Evolutionary conservation across 2,329 filamentous ascomycete species (phyloP), one percentile per base, ranked within the genome.

Genomic region (Penicillium griseofulvum): DNA sequence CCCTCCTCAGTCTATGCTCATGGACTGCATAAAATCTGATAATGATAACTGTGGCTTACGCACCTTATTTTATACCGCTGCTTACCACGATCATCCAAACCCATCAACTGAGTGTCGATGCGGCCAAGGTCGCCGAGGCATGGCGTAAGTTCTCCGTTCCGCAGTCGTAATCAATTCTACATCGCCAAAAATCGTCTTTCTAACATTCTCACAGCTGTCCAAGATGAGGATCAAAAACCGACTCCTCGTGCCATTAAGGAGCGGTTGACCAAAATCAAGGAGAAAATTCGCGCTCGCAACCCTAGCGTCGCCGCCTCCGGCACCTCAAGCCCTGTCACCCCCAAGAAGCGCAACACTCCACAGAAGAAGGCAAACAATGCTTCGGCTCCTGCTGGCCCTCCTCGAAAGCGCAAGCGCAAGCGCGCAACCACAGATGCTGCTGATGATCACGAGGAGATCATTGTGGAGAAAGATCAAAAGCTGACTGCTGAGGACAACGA

Each of bases 341-440:
- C 49, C 0, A 44, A 36, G 14, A 51, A 51, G 22, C 29, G 22
- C 2, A n/a, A n/a, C n/a, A 5, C 22, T 4, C 22, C 19, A 1
- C 29, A 29, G 3, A 45, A 51, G 24, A 51, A 45, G 17, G 5
- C 29, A 1, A 10, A 11, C 3, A 39, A 29, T 2, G 12, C 22
- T 1, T 1, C 16, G 3, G 22, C 39, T 45, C 7, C 22, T 26
- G 38, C 12, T 3, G 10, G 12, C 1, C n/a, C 38, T 9, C 7
- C 38, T 2, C 22, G n/a, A n/a, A n/a, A n/a, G n/a, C 49, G 39
- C 39, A 51, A 51, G 12, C 31, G 49, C 12, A 51, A 51, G 39
- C 49, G 49, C 7, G 16, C 12, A 2, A 9, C 31, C 6, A 22
- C n/a, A n/a, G 14, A 19, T 4, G 17, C 5, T 16, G 9, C 9